Conservation (phyloP, 805 yeast species). For the Cyberlindnera galapagoensis region DNA sequence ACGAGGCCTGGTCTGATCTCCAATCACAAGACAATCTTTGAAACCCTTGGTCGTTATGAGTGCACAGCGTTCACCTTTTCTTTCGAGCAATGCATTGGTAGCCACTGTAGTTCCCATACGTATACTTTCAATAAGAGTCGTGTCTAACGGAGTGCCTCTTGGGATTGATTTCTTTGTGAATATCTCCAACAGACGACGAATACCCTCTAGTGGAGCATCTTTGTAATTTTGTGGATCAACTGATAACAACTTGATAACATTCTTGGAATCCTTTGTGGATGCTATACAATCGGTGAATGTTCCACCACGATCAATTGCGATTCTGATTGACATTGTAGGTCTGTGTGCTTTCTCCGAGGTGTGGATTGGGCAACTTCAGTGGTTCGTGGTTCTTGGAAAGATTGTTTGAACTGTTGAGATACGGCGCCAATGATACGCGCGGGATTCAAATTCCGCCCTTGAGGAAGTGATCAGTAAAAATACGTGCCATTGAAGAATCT, state of each 20-base stretch:
- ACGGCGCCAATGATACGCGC: too few species aligned
- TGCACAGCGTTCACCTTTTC: conserved; percentile 88
- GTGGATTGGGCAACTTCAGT: too few species aligned
- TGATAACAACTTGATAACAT: conserved; percentile 71
- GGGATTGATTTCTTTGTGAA: conserved; percentile 51
- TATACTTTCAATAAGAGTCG: conserved; percentile 57
- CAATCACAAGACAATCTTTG: conserved; percentile 73
- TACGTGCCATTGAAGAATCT: too few species aligned
- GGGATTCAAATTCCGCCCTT: too few species aligned
- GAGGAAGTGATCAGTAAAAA: too few species aligned
- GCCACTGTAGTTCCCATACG: conserved; percentile 96
- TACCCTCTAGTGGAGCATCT: conserved; percentile 93
- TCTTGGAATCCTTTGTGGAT: conserved; percentile 46
- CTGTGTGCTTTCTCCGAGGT: too few species aligned
- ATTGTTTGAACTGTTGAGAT: too few species aligned
- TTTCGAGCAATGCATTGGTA: conserved; percentile 86
- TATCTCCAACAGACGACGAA: conserved; percentile 65
- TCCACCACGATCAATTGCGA: conserved; percentile 69
- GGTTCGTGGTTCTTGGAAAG: too few species aligned
- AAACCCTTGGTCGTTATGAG: conserved; percentile 85
- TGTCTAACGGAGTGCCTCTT: conserved; percentile 52
- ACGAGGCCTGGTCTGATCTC: conserved; percentile 87
- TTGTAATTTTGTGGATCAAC: conserved; percentile 83
- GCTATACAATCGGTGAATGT: conserved; percentile 69
- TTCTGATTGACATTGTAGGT: conserved; percentile 24